Evolutionary conservation across 345 rosid species (phyloP).

Genomic region (Pseudoturritis turrita): DNA sequence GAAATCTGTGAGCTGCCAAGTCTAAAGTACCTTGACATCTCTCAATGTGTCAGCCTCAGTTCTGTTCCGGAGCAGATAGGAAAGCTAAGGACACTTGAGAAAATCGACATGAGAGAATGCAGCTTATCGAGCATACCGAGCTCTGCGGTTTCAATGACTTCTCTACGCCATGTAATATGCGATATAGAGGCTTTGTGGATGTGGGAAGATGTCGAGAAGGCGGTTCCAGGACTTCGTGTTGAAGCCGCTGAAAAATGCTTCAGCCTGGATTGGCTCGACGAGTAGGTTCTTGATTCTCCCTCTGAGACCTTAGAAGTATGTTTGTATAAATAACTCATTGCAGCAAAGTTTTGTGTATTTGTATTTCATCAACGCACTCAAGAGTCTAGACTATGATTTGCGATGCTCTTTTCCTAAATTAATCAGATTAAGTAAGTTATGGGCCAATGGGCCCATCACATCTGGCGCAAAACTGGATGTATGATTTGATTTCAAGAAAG

Average conservation of each 20-base stretch:
- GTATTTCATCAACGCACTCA: not conserved
- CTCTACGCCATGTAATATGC: conserved; percentile 58
- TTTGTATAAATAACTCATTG: not conserved
- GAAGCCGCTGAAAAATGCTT: conserved; percentile 59
- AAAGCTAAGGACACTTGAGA: conserved; percentile 50
- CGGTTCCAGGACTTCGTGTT: conserved; percentile 41
- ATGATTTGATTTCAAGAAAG: no score
- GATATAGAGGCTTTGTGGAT: conserved; percentile 46
- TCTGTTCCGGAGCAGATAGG: conserved; percentile 62
- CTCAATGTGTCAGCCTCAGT: conserved; percentile 60
- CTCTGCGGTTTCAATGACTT: conserved; percentile 42
- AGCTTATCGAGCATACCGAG: conserved; percentile 42
- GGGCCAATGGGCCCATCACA: no score
- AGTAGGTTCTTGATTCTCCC: conserved; percentile 23
- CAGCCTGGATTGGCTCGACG: conserved; percentile 68
- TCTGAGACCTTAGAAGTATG: not conserved
- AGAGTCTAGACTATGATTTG: not conserved
- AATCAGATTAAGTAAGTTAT: no score
- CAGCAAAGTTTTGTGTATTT: not conserved
- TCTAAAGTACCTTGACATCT: conserved; percentile 69
- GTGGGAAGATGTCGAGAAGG: conserved; percentile 51
- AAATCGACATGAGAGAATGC: conserved; percentile 95
- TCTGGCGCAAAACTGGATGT: no score
- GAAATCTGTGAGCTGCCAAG: conserved; percentile 48
- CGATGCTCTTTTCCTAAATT: not conserved